phyloP scores from a whole-genome alignment of 2,329 filamentous ascomycete genomes.

The Ophiobolus disseminans region DNA sequence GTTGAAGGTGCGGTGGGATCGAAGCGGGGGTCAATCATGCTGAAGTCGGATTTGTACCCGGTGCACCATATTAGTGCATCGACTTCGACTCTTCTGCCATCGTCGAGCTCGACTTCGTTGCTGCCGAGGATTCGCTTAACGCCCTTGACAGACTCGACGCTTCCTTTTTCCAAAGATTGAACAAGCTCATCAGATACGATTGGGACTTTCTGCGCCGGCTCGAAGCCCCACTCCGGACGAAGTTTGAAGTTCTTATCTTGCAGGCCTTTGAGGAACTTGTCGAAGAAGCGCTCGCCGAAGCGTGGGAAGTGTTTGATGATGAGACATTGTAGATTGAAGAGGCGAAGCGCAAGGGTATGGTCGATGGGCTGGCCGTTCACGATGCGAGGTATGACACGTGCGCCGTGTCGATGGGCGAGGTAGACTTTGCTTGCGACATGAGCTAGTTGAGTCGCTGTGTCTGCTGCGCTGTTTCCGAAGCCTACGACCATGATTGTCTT shows the following conservation, averaged over 20 bases:
- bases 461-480: slow-evolving; percentile 35
- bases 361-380: slow-evolving; percentile 23
- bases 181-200: slow-evolving; percentile 28
- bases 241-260: slow-evolving; percentile 32
- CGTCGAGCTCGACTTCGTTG: slow-evolving; percentile 35
- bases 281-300: slow-evolving; percentile 24
- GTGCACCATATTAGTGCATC: slow-evolving; percentile 48
- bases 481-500: slow-evolving; percentile 34
- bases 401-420: slow-evolving; percentile 33
- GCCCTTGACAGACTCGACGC: slow-evolving; percentile 23
- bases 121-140: slow-evolving; percentile 16
- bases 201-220: slow-evolving; percentile 24
- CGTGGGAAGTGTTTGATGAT: slow-evolving; percentile 19
- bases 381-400: slow-evolving; percentile 23
- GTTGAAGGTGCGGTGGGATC: slow-evolving; percentile 24
- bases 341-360: slow-evolving; percentile 19
- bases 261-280: slow-evolving; percentile 23
- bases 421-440: slow-evolving; percentile 28
- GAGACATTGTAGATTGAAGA: slow-evolving; percentile 19
- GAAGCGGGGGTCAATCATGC: slow-evolving; percentile 30
- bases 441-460: slow-evolving; percentile 30
- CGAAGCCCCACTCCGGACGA: slow-evolving; percentile 31
- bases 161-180: slow-evolving; percentile 21
- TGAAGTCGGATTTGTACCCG: slow-evolving; percentile 42
- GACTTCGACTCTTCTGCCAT: slow-evolving; percentile 38